phyloP scores from a whole-genome alignment of 192 early-diverging fungal species.

The Coemansia sp. region DNA sequence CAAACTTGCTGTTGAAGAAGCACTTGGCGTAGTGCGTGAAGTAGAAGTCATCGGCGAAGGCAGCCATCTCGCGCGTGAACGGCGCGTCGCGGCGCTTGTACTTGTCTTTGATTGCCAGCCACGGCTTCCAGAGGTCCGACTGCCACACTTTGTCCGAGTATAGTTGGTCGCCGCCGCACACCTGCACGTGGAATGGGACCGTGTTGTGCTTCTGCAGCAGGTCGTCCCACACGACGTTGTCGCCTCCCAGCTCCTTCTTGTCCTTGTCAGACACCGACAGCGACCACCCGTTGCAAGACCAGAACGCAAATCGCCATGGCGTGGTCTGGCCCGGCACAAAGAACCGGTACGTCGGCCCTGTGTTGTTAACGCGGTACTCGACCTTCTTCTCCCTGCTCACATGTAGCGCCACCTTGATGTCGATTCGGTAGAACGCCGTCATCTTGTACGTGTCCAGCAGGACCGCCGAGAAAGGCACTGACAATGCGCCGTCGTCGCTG shows the following conservation, averaged over 20 bases:
- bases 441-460: slow-evolving; percentile 61
- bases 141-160: slow-evolving; percentile 65
- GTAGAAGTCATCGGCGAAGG: slow-evolving; percentile 63
- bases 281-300: slow-evolving; percentile 74
- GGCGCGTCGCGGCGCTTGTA: slow-evolving; percentile 51
- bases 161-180: slow-evolving; percentile 76
- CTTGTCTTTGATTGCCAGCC: slow-evolving; percentile 56
- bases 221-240: slow-evolving; percentile 71
- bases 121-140: slow-evolving; percentile 60
- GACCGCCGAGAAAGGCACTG: slow-evolving; percentile 28
- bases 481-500: slow-evolving; percentile 35
- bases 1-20: slow-evolving; percentile 60
- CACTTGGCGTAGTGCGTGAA: slow-evolving; percentile 67
- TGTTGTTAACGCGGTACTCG: slow-evolving; percentile 51
- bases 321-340: slow-evolving; percentile 52
- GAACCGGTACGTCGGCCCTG: slow-evolving; percentile 53
- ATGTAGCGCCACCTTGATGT: slow-evolving; percentile 56
- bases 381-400: slow-evolving; percentile 40
- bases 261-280: slow-evolving; percentile 49
- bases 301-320: slow-evolving; percentile 67
- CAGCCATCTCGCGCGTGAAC: slow-evolving; percentile 61
- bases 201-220: slow-evolving; percentile 59
- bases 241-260: slow-evolving; percentile 41
- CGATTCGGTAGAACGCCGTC: slow-evolving; percentile 65
- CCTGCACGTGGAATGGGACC: slow-evolving; percentile 67